phyloP scores from a whole-genome alignment of 768 basidiomycete species.

The Pholiota microspora region DNA sequence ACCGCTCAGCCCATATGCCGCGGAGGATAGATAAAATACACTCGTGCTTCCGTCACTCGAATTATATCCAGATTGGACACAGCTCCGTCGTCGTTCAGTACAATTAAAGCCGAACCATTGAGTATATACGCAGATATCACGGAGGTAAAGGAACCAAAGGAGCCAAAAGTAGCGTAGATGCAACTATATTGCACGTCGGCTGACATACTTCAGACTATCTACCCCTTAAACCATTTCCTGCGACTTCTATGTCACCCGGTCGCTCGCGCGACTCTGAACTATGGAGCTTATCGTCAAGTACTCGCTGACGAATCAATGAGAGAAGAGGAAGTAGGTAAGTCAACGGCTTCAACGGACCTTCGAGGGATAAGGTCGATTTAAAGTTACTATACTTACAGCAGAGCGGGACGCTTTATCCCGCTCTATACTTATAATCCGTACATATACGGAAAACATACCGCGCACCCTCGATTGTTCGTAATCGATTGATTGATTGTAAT shows the following conservation, averaged over 20 bases:
- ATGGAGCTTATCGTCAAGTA: too few species aligned
- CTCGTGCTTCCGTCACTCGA: neutral
- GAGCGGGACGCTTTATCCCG: too few species aligned
- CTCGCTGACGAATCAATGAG: too few species aligned
- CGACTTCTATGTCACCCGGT: neutral
- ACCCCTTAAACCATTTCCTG: too few species aligned
- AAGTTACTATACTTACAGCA: neutral
- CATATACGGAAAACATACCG: too few species aligned
- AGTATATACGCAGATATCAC: too few species aligned
- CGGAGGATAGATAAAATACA: neutral
- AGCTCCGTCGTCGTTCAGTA: too few species aligned
- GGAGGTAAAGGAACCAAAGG: neutral
- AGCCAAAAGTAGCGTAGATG: neutral
- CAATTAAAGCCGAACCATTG: too few species aligned
- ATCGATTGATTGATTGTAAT: neutral
- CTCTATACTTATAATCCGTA: too few species aligned
- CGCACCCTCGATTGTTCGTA: neutral
- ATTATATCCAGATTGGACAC: neutral
- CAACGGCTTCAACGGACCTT: neutral
- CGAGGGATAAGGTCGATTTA: neutral
- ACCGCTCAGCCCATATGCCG: neutral
- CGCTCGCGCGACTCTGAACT: neutral
- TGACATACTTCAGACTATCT: too few species aligned
- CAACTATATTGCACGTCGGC: neutral
- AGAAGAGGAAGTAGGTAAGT: too few species aligned